Percentiles rank a stretch among this genome's conserved stretches.
phyloP scores from a whole-genome alignment of 2,329 filamentous ascomycete genomes.

The Exophiala viscosa region DNA sequence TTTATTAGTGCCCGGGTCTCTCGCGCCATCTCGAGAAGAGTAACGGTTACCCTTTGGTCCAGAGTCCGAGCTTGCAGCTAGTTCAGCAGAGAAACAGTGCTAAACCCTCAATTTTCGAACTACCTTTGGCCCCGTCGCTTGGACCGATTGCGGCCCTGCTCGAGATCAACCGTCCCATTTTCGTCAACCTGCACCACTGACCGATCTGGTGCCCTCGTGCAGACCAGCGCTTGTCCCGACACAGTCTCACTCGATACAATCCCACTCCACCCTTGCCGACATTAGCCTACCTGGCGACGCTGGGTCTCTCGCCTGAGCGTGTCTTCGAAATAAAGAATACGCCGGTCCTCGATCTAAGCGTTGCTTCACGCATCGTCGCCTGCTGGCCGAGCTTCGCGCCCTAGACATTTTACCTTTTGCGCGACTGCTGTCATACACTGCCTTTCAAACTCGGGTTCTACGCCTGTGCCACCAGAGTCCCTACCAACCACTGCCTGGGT shows the following conservation, averaged over 20 bases:
- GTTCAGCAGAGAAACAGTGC: conserved; percentile 14
- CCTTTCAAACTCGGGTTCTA: conserved; percentile 19
- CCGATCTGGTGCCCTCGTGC: conserved; percentile 25
- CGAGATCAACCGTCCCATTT: conserved; percentile 20
- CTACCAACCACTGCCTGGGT: conserved; percentile 8
- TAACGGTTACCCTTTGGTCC: conserved; percentile 16
- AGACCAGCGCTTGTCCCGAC: conserved; percentile 23
- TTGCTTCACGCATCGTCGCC: conserved; percentile 16
- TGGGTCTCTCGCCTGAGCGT: conserved; percentile 20
- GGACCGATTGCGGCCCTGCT: conserved; percentile 22
- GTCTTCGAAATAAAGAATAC: conserved; percentile 27
- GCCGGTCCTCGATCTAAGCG: conserved; percentile 16
- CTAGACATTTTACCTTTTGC: conserved; percentile 22
- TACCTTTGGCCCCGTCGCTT: conserved; percentile 19
- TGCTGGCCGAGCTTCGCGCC: conserved; percentile 21
- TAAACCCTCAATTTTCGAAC: conserved; percentile 21
- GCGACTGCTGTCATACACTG: conserved; percentile 23
- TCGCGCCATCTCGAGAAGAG: conserved; percentile 23
- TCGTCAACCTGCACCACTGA: conserved; percentile 14
- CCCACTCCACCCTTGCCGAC: conserved; percentile 20
- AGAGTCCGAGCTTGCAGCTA: conserved; percentile 22
- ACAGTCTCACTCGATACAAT: conserved; percentile 16
- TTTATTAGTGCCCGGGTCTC: conserved; percentile 20
- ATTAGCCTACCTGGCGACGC: conserved; percentile 20
- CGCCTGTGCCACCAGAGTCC: conserved; percentile 15